Conservation (phyloP, 2,329 filamentous ascomycete species). For the Aspergillus uvarum region DNA sequence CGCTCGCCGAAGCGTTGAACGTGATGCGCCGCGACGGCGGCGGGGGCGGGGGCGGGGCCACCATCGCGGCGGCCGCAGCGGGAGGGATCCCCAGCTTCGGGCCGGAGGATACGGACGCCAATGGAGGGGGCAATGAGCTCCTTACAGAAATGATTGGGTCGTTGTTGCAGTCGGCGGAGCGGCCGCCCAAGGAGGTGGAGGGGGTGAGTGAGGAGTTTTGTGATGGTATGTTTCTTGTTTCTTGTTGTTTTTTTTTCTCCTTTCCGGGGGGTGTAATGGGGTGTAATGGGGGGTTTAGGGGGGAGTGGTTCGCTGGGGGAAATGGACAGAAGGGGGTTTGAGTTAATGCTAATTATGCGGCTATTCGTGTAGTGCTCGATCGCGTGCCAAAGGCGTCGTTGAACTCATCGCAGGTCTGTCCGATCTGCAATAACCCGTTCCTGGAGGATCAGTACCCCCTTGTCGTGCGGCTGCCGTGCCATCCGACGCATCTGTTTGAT, state of each 20-base stretch:
- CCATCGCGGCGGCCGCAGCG: constrained; percentile 32
- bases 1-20: constrained; percentile 61
- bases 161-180: constrained; percentile 56
- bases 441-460: constrained; percentile 64
- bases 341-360: neutral
- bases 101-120: constrained; percentile 13
- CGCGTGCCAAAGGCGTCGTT: constrained; percentile 58
- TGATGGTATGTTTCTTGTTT: constrained; percentile 46
- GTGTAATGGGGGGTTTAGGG: neutral
- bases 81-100: constrained; percentile 18
- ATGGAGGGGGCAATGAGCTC: constrained; percentile 40
- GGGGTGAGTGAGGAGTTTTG: constrained; percentile 63
- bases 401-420: constrained; percentile 55
- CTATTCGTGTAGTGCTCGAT: constrained; percentile 50
- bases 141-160: constrained; percentile 57
- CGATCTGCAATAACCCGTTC: constrained; percentile 62
- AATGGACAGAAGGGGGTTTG: neutral
- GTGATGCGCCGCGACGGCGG: constrained; percentile 53
- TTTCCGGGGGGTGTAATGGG: neutral
- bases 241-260: too few species aligned
- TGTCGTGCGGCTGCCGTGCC: constrained; percentile 62
- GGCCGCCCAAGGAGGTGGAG: constrained; percentile 59
- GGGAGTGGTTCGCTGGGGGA: too few species aligned
- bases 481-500: constrained; percentile 63
- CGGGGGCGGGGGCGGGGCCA: constrained; percentile 26